Evolutionary conservation across 2,329 filamentous ascomycete species (phyloP).

Genomic region (Penicillium sp.): DNA sequence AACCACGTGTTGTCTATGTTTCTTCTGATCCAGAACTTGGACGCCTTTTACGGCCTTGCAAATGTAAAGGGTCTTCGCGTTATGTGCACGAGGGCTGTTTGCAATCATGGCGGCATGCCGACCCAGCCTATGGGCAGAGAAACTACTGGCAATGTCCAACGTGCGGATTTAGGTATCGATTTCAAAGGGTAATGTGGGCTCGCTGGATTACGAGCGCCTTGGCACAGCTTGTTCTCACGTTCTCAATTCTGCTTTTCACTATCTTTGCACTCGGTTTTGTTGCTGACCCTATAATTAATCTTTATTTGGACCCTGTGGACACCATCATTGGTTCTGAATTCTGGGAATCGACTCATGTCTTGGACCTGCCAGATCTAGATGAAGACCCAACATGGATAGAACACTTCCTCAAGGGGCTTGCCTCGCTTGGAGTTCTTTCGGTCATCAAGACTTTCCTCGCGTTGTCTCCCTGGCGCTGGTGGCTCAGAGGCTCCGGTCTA

Average conservation of each 20-base stretch:
- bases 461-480: slow-evolving; percentile 72
- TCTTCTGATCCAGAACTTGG: slow-evolving; percentile 71
- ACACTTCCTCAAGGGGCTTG: slow-evolving; percentile 85
- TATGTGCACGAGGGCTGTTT: slow-evolving; percentile 94
- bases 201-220: slow-evolving; percentile 63
- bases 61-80: slow-evolving; percentile 87
- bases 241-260: slow-evolving; percentile 64
- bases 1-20: slow-evolving; percentile 62
- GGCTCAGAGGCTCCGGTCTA: slow-evolving; percentile 61
- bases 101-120: slow-evolving; percentile 72
- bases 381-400: slow-evolving; percentile 65
- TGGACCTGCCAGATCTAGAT: slow-evolving; percentile 35
- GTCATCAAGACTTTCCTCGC: slow-evolving; percentile 76
- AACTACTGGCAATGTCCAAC: slow-evolving; percentile 87
- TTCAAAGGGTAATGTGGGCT: slow-evolving; percentile 73
- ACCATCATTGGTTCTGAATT: slow-evolving; percentile 51
- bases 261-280: slow-evolving; percentile 86
- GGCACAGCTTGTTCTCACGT: slow-evolving; percentile 67
- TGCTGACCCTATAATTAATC: slow-evolving; percentile 84
- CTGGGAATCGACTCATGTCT: slow-evolving; percentile 34
- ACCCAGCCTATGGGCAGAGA: slow-evolving; percentile 59
- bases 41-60: slow-evolving; percentile 81
- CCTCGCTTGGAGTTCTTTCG: slow-evolving; percentile 83
- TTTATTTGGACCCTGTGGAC: slow-evolving; percentile 76
- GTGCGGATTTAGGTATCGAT: slow-evolving; percentile 76